A percentile compares a stretch with the other conserved stretches of the same genome.
Evolutionary conservation across 208 protist species (phyloP).

Genomic region (Trypanosoma rangeli): DNA sequence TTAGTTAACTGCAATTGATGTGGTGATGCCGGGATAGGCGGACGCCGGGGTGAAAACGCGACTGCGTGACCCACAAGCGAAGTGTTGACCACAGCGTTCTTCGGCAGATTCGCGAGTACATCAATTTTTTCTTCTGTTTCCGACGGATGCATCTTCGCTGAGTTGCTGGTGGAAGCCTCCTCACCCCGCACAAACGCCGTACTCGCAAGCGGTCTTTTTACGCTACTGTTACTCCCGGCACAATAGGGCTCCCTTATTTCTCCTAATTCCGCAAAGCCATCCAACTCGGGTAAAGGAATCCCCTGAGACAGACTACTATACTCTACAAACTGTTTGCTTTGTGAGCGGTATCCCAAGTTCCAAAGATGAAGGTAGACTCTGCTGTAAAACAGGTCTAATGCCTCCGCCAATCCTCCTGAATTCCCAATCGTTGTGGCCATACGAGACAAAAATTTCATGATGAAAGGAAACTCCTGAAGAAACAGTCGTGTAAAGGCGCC

Average conservation of each 20-base stretch:
- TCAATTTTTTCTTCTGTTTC: neutral
- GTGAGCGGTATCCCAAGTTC: constrained; percentile 47
- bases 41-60: neutral
- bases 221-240: neutral
- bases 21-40: neutral
- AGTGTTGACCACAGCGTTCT: constrained; percentile 9
- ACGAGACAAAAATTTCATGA: constrained; percentile 67
- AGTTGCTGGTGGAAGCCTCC: neutral
- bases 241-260: neutral
- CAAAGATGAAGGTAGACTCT: constrained; percentile 69
- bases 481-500: constrained; percentile 71
- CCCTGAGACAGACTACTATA: neutral
- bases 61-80: constrained; percentile 8
- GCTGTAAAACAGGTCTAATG: constrained; percentile 74
- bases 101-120: neutral
- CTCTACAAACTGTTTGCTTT: constrained; percentile 1
- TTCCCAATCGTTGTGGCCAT: constrained; percentile 42
- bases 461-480: constrained; percentile 67
- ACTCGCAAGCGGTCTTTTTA: neutral
- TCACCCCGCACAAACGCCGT: neutral
- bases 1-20: neutral
- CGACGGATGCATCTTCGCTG: neutral
- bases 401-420: constrained; percentile 58
- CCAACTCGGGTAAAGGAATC: neutral
- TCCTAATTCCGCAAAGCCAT: neutral